Evolutionary conservation across 148 eudicot genomes (phyloP), one percentile per base, ranked within the genome.

Genomic region (Persicaria tinctoria): DNA sequence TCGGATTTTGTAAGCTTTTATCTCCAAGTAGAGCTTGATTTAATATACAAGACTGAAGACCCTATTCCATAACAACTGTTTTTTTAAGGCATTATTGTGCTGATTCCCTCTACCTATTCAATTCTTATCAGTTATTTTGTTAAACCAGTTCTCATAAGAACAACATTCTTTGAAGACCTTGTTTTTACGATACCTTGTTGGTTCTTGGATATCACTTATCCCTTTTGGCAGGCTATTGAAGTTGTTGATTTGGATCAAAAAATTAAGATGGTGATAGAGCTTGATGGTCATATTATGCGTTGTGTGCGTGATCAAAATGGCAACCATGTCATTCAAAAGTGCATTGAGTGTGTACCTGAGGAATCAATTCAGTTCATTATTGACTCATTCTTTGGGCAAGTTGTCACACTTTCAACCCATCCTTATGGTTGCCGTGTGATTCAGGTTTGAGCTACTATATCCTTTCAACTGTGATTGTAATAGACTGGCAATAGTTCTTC

Each of bases 361-460:
- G 86, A 85, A 72, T 82, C 83, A 18, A 88, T 93, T 78, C 82
- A 80, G 41, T 93, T 93, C 72, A 85, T 93, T 38, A 86, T 93
- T 11, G 83, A 89, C 55, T 79, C 98, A 73, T 93, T 93, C 72
- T 83, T 80, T 51, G 89, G 86, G 59, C 88, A 93, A 81, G 93
- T 93, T 76, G 87, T 88, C 60, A 74, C 69, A 18, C 91, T 93
- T 41, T 89, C 98, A 1, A 91, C 83, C 76, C 98, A 93, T 85
- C 98, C 98, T 4, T 93, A 93, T 86, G 98, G 96, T 71, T 93
- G 98, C 49, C 93, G 93, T 70, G 98, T 93, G 78, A 89, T 93
- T 76, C 98, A 93, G 96, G 98, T 93, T 53, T 10, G 57, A 16
- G n/a, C n/a, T 53, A 16, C 57, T 53, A 53, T 16, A 53, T 16